Evolutionary conservation across 768 basidiomycete species (phyloP).

Genomic region (Tricholoma sp.): DNA sequence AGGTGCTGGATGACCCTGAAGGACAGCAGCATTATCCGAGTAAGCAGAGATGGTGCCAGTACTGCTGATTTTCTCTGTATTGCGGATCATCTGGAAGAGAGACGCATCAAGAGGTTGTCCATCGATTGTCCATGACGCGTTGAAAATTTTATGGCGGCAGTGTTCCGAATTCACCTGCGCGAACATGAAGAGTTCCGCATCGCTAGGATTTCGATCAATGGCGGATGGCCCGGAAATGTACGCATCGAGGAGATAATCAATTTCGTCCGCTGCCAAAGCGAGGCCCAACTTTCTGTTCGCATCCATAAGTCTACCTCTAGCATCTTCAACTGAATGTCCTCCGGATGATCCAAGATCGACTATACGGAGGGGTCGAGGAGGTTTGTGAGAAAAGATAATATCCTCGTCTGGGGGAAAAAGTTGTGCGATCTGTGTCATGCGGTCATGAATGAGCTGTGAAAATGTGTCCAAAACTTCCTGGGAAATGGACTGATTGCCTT

Average conservation of each 20-base stretch:
- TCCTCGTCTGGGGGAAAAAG: conserved; percentile 53
- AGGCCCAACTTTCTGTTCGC: conserved; percentile 88
- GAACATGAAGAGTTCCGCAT: conserved; percentile 99
- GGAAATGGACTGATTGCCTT: conserved; percentile 37
- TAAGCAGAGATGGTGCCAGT: conserved; percentile 92
- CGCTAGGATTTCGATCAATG: conserved; percentile 83
- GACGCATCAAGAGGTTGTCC: conserved; percentile 57
- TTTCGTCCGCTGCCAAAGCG: conserved; percentile 85
- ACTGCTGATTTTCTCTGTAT: conserved; percentile 78
- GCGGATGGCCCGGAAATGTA: conserved; percentile 69
- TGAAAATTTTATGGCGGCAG: conserved; percentile 99
- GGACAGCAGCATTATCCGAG: conserved; percentile 96
- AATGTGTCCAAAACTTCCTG: conserved; percentile 47
- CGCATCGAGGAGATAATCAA: conserved; percentile 86
- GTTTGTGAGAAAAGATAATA: conserved; percentile 53
- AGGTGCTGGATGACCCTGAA: conserved; percentile 70
- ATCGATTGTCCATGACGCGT: conserved; percentile 93
- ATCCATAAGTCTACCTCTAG: conserved; percentile 58
- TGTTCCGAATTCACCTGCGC: conserved; percentile 99
- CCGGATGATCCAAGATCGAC: conserved; percentile 42
- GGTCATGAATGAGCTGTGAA: conserved; percentile 79
- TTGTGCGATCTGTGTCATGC: conserved; percentile 89
- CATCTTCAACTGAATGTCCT: conserved; percentile 15
- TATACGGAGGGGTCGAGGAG: conserved; percentile 31
- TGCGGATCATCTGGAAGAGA: conserved; percentile 95